phyloP scores from a whole-genome alignment of 2,329 filamentous ascomycete genomes.

The Bipolaris bicolor region DNA sequence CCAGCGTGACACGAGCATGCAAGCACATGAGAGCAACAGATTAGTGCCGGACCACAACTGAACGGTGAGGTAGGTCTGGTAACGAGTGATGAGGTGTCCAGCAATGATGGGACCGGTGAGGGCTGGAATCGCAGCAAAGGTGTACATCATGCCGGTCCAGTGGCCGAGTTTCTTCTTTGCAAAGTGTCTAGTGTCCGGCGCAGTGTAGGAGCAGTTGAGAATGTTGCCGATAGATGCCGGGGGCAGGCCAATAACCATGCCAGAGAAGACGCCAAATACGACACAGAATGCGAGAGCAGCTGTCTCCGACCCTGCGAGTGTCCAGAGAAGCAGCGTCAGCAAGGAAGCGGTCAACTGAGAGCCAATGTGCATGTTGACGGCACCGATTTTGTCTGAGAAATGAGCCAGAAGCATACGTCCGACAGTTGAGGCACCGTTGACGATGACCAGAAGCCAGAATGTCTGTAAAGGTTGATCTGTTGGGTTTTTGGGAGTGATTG shows the following conservation, averaged over 20 bases:
- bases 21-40: slow-evolving; percentile 50
- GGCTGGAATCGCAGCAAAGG: slow-evolving; percentile 52
- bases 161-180: slow-evolving; percentile 54
- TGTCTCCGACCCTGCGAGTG: slow-evolving; percentile 45
- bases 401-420: slow-evolving; percentile 55
- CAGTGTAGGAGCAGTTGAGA: slow-evolving; percentile 45
- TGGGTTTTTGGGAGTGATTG: slow-evolving; percentile 16
- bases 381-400: slow-evolving; percentile 54
- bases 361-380: slow-evolving; percentile 54
- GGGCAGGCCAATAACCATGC: slow-evolving; percentile 58
- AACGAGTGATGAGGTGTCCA: slow-evolving; percentile 53
- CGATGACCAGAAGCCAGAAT: slow-evolving; percentile 57
- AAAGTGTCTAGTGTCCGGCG: slow-evolving; percentile 31
- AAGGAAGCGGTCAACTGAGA: slow-evolving; percentile 52
- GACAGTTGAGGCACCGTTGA: slow-evolving; percentile 57
- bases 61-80: slow-evolving; percentile 52
- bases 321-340: slow-evolving; percentile 55
- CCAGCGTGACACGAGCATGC: slow-evolving; percentile 48
- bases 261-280: slow-evolving; percentile 56
- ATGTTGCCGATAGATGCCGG: slow-evolving; percentile 58
- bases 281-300: slow-evolving; percentile 56
- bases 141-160: slow-evolving; percentile 62
- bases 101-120: slow-evolving; percentile 57
- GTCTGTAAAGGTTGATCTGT: slow-evolving; percentile 50
- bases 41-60: slow-evolving; percentile 56